phyloP scores from a whole-genome alignment of 345 rosid species.

The Corymbia maculata region DNA sequence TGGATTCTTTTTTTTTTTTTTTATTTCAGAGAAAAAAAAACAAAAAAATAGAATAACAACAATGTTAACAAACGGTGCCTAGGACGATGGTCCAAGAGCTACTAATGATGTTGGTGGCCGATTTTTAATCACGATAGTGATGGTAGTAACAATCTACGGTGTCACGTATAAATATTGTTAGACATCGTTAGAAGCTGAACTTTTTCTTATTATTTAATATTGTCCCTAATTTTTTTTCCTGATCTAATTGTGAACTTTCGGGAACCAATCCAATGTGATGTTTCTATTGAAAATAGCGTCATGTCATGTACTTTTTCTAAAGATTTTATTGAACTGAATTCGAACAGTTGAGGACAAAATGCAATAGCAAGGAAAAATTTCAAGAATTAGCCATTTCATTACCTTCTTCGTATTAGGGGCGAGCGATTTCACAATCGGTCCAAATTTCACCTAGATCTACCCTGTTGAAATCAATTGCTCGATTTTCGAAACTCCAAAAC shows the following conservation, averaged over 20 bases:
- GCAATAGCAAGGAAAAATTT: background rate
- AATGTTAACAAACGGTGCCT: no score
- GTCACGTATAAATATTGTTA: accelerated
- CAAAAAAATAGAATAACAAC: no score
- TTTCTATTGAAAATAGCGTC: background rate
- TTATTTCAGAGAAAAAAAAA: no score
- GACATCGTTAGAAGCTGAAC: background rate
- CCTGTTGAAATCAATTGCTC: no score
- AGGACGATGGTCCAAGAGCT: background rate
- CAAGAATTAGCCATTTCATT: background rate
- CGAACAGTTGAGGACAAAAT: background rate
- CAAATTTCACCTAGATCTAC: no score
- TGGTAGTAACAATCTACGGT: no score
- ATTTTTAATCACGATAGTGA: no score
- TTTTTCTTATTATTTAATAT: no score
- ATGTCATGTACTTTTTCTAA: background rate
- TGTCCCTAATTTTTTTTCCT: background rate
- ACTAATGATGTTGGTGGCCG: background rate
- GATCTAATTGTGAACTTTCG: background rate
- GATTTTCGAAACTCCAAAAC: no score
- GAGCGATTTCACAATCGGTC: no score
- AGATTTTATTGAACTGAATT: background rate
- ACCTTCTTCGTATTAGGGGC: no score
- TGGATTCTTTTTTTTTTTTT: no score
- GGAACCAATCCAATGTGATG: background rate